Evolutionary conservation across 2,329 filamentous ascomycete species (phyloP), one percentile per base, ranked within the genome.

Genomic region (Nothopassalora personata): DNA sequence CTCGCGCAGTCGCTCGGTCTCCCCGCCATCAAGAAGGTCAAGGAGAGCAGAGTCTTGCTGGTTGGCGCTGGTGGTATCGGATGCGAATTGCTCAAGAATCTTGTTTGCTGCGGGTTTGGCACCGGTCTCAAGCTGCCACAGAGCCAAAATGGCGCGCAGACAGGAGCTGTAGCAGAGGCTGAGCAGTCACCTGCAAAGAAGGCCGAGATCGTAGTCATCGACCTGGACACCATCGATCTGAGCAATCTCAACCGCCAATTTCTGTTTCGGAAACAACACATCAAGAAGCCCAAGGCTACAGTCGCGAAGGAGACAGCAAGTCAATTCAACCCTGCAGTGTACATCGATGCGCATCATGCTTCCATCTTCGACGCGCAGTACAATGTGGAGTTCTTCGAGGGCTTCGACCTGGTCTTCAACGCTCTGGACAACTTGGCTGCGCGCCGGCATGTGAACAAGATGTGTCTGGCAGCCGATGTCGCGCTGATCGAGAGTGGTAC

Each of bases 201-300:
- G 58, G 66, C 69, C 4, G 89, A 96, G 76, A 86, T 97, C 53
- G 90, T 96, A 74, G 87, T 97, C 49, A 91, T 99, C 67, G 94
- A 99, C 75, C 88, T 99, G 60, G 94, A 99, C 74, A 99, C 94
- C 1, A 97, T 99, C 77, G 94, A 99, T 72, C 82, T 99, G 23
- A 96, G 91, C 77, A 99, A 99, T 72, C 83, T 99, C 53, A 99
- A 99, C 70, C 89, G 94, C 57, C 94, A 99, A 74, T 99, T 99
- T 70, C 86, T 99, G 51, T 99, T 99, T 75, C 85, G 92, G 61
- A 88, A 93, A 69, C 92, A 97, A 73, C 94, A 99, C 71, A 97
- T 99, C 76, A 97, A 97, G 76, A 96, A 96, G 74, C 86, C 93
- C 1, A 99, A 99, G 73, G 92, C 94, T 54, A 77, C 96, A 76